phyloP scores from a whole-genome alignment of 331 rosid species.

The Quercus phellos region DNA sequence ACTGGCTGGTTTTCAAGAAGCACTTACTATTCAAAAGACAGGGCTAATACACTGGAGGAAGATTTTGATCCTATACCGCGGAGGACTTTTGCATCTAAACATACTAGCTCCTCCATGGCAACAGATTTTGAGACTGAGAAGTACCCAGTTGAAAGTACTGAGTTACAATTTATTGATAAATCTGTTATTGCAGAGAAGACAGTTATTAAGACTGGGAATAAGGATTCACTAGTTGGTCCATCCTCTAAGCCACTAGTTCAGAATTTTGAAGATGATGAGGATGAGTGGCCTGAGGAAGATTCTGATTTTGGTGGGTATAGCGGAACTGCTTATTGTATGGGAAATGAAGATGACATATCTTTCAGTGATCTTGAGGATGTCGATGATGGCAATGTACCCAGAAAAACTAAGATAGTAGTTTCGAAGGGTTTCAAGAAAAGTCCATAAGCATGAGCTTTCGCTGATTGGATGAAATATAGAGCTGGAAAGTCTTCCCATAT shows the following conservation, averaged over 20 bases:
- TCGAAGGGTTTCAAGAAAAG: slow-evolving; percentile 25
- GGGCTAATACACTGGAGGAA: slow-evolving; percentile 29
- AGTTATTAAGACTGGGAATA: slow-evolving; percentile 41
- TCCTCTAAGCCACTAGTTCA: slow-evolving; percentile 42
- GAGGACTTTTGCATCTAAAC: slow-evolving; percentile 30
- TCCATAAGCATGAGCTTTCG: neutral
- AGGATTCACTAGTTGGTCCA: slow-evolving; percentile 32
- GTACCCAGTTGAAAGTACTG: slow-evolving; percentile 39
- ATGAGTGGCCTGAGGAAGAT: slow-evolving; percentile 94
- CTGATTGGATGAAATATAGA: neutral
- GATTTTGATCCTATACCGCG: slow-evolving; percentile 32
- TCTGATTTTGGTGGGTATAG: slow-evolving; percentile 44
- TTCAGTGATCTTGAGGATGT: slow-evolving; percentile 96
- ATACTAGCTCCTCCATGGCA: slow-evolving; percentile 28
- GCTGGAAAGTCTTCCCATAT: neutral
- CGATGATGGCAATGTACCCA: slow-evolving; percentile 45
- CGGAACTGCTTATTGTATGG: slow-evolving; percentile 27
- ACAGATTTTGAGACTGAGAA: slow-evolving; percentile 48
- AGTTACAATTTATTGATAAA: slow-evolving; percentile 48
- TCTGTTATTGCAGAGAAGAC: slow-evolving; percentile 54
- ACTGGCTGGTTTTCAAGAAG: slow-evolving; percentile 46
- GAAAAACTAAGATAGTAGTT: slow-evolving; percentile 27
- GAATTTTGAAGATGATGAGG: slow-evolving; percentile 49
- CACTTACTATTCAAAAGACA: slow-evolving; percentile 37
- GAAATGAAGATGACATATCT: slow-evolving; percentile 86